These are phyloP conservation scores for Olyra latifolia DNA, from an alignment of 176 grass and related monocot genomes.

Conservation along the genomic window DNA sequence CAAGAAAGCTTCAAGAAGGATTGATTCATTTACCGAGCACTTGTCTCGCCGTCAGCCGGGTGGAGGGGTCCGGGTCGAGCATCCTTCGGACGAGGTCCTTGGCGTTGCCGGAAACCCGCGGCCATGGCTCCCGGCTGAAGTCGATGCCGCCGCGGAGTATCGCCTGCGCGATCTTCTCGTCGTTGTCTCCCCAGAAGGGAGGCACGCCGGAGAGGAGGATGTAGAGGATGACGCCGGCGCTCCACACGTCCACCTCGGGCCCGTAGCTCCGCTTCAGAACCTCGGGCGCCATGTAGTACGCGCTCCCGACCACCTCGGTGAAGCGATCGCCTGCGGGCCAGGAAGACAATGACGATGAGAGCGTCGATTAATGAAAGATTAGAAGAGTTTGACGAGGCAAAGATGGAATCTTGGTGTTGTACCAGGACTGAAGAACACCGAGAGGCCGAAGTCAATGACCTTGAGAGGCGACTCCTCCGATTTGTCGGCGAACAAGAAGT, in stretches of 20 bases:
- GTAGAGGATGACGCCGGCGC: constrained; percentile 93
- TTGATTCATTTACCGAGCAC: constrained; percentile 53
- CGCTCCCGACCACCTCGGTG: constrained; percentile 84
- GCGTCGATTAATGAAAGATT: not conserved
- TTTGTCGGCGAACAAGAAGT: constrained; percentile 75
- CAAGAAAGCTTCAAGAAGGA: no score
- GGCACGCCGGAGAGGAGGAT: constrained; percentile 86
- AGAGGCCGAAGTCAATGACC: constrained; percentile 95
- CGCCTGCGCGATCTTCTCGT: constrained; percentile 84
- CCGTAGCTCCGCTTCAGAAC: constrained; percentile 71
- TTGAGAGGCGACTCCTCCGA: constrained; percentile 69
- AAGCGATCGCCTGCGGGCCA: constrained; percentile 59
- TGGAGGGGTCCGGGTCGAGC: constrained; percentile 62
- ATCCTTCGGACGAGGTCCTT: constrained; percentile 77
- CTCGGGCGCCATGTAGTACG: constrained; percentile 91
- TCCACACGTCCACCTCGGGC: constrained; percentile 79
- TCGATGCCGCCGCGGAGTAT: constrained; percentile 58
- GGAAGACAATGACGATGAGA: not conserved
- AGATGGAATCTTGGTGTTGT: no score
- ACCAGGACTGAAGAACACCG: constrained; percentile 74
- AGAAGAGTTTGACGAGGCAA: not conserved
- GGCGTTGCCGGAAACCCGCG: constrained; percentile 61
- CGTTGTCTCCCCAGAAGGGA: constrained; percentile 84
- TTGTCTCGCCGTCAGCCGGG: constrained; percentile 54
- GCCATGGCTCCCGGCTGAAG: constrained; percentile 74